These are phyloP conservation scores for Lecanicillium sp. DNA, from an alignment of 2,329 filamentous ascomycete genomes.

Conservation along the genomic window DNA sequence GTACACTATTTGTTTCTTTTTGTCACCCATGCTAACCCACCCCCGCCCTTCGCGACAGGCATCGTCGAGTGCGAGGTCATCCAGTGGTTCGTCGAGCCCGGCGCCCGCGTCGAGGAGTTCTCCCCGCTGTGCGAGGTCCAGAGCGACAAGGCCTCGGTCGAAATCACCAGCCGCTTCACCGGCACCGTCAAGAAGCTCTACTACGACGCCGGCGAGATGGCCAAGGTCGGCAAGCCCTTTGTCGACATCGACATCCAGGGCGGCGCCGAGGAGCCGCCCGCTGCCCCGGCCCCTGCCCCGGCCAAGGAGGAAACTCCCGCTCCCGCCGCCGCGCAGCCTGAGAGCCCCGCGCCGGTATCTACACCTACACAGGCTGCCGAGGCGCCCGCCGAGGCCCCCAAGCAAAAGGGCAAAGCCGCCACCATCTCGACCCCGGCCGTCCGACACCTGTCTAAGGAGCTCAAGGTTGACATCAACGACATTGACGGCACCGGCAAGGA, in stretches of 20 bases:
- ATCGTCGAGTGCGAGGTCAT: conserved; percentile 99
- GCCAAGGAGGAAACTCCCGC: conserved; percentile 21
- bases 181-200: conserved; percentile 94
- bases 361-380: neutral
- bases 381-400: conserved; percentile 16
- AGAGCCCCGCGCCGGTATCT: conserved; percentile 2
- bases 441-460: conserved; percentile 75
- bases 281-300: conserved; percentile 26
- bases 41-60: conserved; percentile 45
- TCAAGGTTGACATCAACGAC: conserved; percentile 70
- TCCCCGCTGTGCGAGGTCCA: conserved; percentile 97
- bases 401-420: conserved; percentile 56
- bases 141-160: conserved; percentile 84
- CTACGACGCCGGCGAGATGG: conserved; percentile 94
- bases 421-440: conserved; percentile 87
- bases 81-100: conserved; percentile 98
- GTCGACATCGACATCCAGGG: conserved; percentile 92
- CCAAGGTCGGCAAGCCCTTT: conserved; percentile 87
- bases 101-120: conserved; percentile 94
- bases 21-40: neutral
- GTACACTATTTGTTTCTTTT: neutral
- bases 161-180: conserved; percentile 94
- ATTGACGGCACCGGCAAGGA: conserved; percentile 83
- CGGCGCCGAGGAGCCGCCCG: conserved; percentile 48
- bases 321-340: conserved; percentile 12